phyloP scores from a whole-genome alignment of 2,329 filamentous ascomycete species.

The Trichophyton verrucosum region DNA sequence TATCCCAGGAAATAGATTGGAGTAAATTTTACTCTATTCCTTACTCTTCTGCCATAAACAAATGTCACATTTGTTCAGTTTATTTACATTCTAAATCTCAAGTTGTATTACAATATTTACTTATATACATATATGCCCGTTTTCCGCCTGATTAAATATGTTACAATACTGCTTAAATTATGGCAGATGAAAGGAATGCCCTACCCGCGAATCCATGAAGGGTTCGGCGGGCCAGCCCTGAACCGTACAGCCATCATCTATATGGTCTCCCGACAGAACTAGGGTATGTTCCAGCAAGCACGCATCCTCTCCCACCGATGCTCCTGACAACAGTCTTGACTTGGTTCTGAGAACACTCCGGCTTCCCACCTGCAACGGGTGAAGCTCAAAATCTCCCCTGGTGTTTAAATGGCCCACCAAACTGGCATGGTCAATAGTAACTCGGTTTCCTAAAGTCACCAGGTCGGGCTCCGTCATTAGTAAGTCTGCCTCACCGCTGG shows the following conservation, averaged over 20 bases:
- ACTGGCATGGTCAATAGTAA: constrained; percentile 4
- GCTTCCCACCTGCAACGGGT: background rate
- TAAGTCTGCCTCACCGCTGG: background rate
- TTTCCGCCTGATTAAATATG: background rate
- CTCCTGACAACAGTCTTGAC: background rate
- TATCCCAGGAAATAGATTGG: no score
- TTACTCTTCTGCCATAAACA: no score
- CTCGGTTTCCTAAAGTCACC: background rate
- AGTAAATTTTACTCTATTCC: background rate
- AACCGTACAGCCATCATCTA: background rate
- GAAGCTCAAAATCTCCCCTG: background rate
- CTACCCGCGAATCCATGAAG: background rate
- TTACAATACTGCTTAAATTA: background rate
- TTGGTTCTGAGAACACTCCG: background rate
- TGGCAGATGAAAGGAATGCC: background rate
- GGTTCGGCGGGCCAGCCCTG: constrained; percentile 4
- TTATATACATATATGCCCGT: background rate
- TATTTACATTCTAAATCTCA: no score
- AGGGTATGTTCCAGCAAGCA: constrained; percentile 2
- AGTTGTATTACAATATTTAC: background rate
- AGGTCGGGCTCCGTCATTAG: constrained; percentile 1
- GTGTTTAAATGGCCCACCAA: constrained; percentile 4
- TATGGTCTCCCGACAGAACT: background rate
- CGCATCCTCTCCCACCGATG: background rate
- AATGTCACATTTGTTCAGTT: no score